Percentiles rank a stretch among this genome's conserved stretches.
Evolutionary conservation across 148 eudicot species (phyloP).

Genomic region (Nyssa sinensis): DNA sequence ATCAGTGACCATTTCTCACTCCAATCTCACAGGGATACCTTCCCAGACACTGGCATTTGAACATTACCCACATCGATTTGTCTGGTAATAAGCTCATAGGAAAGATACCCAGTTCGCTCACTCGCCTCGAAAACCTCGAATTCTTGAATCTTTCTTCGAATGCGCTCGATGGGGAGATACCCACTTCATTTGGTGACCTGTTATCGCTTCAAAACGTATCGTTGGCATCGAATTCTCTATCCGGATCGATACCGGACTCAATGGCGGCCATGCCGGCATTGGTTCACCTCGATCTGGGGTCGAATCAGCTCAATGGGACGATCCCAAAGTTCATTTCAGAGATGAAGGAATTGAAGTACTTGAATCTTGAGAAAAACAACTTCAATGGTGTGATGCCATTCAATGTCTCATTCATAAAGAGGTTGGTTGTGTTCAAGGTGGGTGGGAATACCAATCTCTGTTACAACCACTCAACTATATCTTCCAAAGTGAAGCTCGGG

Average conservation of each 20-base stretch:
- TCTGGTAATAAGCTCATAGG: conserved; percentile 62
- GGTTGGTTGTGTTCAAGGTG: conserved; percentile 56
- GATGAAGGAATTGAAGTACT: conserved; percentile 55
- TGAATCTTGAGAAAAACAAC: conserved; percentile 72
- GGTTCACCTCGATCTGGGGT: conserved; percentile 66
- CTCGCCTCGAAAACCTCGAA: conserved; percentile 42
- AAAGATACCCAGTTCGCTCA: conserved; percentile 45
- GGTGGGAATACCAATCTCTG: conserved; percentile 70
- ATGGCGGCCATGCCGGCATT: conserved; percentile 40
- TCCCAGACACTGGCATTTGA: conserved; percentile 61
- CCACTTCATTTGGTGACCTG: conserved; percentile 61
- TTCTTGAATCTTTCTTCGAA: conserved; percentile 60
- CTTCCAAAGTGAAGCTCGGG: conserved; percentile 69
- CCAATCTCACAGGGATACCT: conserved; percentile 62
- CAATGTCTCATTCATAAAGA: conserved; percentile 63
- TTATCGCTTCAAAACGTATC: conserved; percentile 44
- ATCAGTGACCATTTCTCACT: conserved; percentile 39
- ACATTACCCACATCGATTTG: conserved; percentile 55
- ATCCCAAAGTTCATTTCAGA: conserved; percentile 57
- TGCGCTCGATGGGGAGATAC: conserved; percentile 48
- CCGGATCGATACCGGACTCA: conserved; percentile 67
- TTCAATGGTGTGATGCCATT: conserved; percentile 84
- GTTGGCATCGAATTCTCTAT: conserved; percentile 47
- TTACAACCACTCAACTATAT: conserved; percentile 54
- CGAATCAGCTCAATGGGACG: conserved; percentile 70